A percentile compares a stretch with the other conserved stretches of the same genome.
Evolutionary conservation across 2,329 filamentous ascomycete genomes (phyloP).

Genomic region (Colletotrichum agaves): DNA sequence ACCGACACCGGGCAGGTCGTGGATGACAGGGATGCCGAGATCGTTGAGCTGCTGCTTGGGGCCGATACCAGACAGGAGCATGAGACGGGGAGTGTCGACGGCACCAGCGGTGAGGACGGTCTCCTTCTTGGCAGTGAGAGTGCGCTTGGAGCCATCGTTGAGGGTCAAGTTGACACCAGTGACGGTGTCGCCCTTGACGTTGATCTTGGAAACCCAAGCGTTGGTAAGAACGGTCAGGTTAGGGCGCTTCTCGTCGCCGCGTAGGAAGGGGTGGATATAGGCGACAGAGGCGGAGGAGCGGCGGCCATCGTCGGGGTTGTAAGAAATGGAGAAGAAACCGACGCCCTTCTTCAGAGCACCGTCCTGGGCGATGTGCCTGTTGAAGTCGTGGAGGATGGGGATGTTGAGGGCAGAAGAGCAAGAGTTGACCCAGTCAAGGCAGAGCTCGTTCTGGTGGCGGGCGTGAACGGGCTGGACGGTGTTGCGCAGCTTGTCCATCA

Average conservation of each 20-base stretch:
- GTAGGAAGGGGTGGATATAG: slow-evolving; percentile 91
- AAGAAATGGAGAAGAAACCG: slow-evolving; percentile 90
- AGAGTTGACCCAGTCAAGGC: slow-evolving; percentile 87
- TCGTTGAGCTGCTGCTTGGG: slow-evolving; percentile 62
- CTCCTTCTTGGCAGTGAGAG: slow-evolving; percentile 68
- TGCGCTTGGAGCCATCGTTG: slow-evolving; percentile 61
- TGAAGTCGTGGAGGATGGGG: slow-evolving; percentile 86
- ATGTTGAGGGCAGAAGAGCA: slow-evolving; percentile 84
- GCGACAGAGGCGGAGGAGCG: slow-evolving; percentile 89
- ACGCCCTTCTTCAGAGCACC: slow-evolving; percentile 81
- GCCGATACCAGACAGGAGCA: slow-evolving; percentile 68
- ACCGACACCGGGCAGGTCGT: slow-evolving; percentile 68
- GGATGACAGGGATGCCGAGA: slow-evolving; percentile 66
- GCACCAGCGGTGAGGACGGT: slow-evolving; percentile 84
- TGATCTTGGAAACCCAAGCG: slow-evolving; percentile 86
- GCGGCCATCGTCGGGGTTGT: slow-evolving; percentile 88
- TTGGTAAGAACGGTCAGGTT: slow-evolving; percentile 90
- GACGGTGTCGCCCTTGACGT: slow-evolving; percentile 75
- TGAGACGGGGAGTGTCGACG: slow-evolving; percentile 79
- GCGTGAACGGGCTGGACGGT: slow-evolving; percentile 90
- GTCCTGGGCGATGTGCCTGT: slow-evolving; percentile 79
- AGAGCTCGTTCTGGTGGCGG: slow-evolving; percentile 88
- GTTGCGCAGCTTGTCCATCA: slow-evolving; percentile 86
- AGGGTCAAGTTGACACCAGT: slow-evolving; percentile 77
- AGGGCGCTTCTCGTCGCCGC: slow-evolving; percentile 81